phyloP scores from a whole-genome alignment of 768 basidiomycete species.

The Sporobolomyces phaffii region DNA sequence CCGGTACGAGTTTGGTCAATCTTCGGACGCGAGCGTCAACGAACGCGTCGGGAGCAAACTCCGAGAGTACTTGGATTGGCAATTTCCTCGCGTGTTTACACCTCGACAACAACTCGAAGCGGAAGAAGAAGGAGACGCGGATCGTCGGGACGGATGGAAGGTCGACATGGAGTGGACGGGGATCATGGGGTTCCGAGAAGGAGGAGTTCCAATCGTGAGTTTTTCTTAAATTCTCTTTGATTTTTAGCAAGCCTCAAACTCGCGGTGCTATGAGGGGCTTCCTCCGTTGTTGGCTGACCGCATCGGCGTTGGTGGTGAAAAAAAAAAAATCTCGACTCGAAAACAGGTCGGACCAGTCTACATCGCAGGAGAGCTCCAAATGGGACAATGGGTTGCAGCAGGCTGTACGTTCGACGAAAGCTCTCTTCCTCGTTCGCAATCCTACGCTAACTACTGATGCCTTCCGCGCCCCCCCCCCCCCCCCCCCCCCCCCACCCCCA shows the following conservation, averaged over 20 bases:
- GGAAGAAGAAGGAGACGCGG: background rate
- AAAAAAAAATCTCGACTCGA: too few relatives aligned
- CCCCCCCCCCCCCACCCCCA: too few relatives aligned
- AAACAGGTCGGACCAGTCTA: slow-evolving; percentile 35
- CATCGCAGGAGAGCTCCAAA: slow-evolving; percentile 10
- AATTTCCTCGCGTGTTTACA: slow-evolving; percentile 49
- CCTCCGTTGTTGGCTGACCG: too few relatives aligned
- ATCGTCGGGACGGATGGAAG: background rate
- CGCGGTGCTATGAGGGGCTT: too few relatives aligned
- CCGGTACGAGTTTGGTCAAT: slow-evolving; percentile 54
- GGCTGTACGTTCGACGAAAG: slow-evolving; percentile 16
- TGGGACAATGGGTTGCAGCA: slow-evolving; percentile 29
- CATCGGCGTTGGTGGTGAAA: too few relatives aligned
- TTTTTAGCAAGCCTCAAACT: too few relatives aligned
- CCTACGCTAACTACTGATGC: too few relatives aligned
- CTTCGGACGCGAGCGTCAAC: slow-evolving; percentile 57
- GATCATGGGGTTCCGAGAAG: slow-evolving; percentile 68
- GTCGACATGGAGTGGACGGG: slow-evolving; percentile 84
- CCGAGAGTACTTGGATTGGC: slow-evolving; percentile 56
- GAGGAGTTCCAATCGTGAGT: slow-evolving; percentile 44
- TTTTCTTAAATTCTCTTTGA: background rate
- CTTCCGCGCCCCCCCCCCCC: too few relatives aligned
- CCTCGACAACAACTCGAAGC: too few relatives aligned
- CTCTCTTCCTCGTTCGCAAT: too few relatives aligned
- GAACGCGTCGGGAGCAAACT: slow-evolving; percentile 52